Evolutionary conservation across 2,329 filamentous ascomycete species (phyloP), one percentile per base, ranked within the genome.

Genomic region (Eurotiales sp.): DNA sequence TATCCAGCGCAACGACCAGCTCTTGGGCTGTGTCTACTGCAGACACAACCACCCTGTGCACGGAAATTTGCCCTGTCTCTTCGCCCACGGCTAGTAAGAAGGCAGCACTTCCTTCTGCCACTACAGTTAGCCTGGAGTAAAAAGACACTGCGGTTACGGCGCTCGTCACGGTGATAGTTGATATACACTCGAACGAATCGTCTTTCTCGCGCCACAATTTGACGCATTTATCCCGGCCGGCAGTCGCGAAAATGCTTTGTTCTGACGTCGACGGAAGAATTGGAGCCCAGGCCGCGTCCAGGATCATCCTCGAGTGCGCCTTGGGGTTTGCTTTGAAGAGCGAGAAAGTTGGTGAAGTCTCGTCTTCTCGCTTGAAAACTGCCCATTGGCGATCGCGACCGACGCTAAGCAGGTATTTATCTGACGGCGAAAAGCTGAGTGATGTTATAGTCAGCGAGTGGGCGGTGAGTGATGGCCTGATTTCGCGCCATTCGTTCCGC

Each of bases 301-400:
- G 77, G 41, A 99, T 91, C 90, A 99, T 97, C 53, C 93, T 79
- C 3, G 87, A 79, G 68, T 99, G 93, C 0, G 88, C 92, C 70
- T 95, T 96, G 1, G 83, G 81, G 61, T 95, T 90, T 2, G 80
- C 75, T 55, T 84, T 75, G 34, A 81, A 67, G 3, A 86, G 73
- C 21, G 67, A 71, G 61, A 87, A 96, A 12, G 64, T 65, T 5
- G 63, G 65, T 14, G 55, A 47, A 3, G 64, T 64, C 21, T 67
- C 61, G 5, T 59, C 62, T 29, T 71, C 71, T 34, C 83, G 77
- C 60, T 81, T 73, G 66, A 92, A 99, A 1, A 97, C 75, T 0
- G 84, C 85, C 90, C 92, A 99, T 69, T 95, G 89, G 11, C 93
- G 79, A 69, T 99, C 93, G 54, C 93, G 78, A 2, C 93, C 92